These are phyloP conservation scores for Lasiodiplodia theobromae DNA, from an alignment of 2,329 filamentous ascomycete species.

Conservation along the genomic window DNA sequence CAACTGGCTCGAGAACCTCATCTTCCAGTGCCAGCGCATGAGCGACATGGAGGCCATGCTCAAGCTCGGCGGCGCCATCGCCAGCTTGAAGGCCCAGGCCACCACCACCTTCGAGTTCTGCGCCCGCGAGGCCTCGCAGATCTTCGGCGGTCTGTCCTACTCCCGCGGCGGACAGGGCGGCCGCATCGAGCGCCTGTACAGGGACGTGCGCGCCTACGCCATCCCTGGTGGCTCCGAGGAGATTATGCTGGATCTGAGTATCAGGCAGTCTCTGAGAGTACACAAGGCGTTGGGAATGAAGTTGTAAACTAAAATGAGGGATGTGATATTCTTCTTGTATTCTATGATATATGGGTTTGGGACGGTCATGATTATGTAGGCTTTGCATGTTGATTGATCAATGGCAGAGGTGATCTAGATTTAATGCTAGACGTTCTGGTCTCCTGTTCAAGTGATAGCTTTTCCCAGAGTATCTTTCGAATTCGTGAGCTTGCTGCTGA, in stretches of 20 bases:
- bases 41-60: constrained; percentile 94
- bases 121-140: constrained; percentile 93
- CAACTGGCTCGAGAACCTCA: constrained; percentile 93
- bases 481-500: neutral
- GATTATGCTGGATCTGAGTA: constrained; percentile 98
- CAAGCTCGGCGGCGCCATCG: constrained; percentile 92
- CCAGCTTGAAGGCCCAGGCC: constrained; percentile 89
- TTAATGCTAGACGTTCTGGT: neutral
- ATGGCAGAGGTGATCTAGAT: neutral
- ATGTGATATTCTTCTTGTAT: neutral
- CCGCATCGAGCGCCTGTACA: constrained; percentile 93
- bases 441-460: neutral
- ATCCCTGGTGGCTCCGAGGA: constrained; percentile 94
- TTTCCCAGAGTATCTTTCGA: neutral
- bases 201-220: constrained; percentile 94
- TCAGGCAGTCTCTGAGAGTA: constrained; percentile 87
- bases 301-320: constrained; percentile 63
- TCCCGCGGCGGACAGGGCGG: constrained; percentile 91
- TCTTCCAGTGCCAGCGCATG: constrained; percentile 94
- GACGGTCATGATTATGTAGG: neutral
- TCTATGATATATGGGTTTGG: constrained; percentile 1
- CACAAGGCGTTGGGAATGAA: constrained; percentile 96
- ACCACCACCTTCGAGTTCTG: constrained; percentile 98
- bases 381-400: neutral
- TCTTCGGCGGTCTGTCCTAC: constrained; percentile 94